Evolutionary conservation across 2,329 filamentous ascomycete genomes (phyloP).

Genomic region (Magnaporthales sp.): DNA sequence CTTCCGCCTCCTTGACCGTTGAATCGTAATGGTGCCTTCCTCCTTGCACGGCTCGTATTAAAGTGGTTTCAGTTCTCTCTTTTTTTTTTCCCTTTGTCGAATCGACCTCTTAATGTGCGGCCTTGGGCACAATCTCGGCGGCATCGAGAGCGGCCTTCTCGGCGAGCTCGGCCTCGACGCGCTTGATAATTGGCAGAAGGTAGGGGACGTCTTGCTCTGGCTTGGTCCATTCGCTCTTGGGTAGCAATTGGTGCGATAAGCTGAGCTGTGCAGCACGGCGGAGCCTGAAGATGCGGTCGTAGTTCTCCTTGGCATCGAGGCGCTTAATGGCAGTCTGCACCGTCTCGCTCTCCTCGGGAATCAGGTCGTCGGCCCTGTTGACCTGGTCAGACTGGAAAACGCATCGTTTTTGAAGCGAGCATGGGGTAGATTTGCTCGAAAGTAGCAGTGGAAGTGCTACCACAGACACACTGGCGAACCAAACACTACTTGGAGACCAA

Average conservation of each 20-base stretch:
- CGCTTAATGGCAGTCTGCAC: conserved; percentile 86
- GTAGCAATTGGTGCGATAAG: conserved; percentile 55
- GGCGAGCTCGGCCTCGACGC: conserved; percentile 36
- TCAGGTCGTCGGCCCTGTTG: conserved; percentile 81
- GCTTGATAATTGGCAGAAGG: conserved; percentile 41
- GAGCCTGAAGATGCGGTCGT: conserved; percentile 96
- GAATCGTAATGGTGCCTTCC: background rate
- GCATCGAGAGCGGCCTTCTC: conserved; percentile 45
- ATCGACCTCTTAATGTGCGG: conserved; percentile 23
- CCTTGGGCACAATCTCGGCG: conserved; percentile 38
- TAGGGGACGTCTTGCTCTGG: conserved; percentile 47
- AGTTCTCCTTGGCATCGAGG: conserved; percentile 79
- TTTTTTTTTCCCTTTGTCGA: background rate
- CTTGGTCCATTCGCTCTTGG: conserved; percentile 54
- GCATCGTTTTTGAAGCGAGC: background rate
- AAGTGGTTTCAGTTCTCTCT: conserved; percentile 1
- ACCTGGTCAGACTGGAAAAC: background rate
- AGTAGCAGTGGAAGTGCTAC: background rate
- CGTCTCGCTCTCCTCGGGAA: conserved; percentile 82
- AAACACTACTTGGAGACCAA: too few species aligned
- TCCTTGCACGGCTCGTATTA: background rate
- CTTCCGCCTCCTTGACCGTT: background rate
- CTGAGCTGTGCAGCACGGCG: conserved; percentile 82
- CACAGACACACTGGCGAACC: background rate
- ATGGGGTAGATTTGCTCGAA: background rate